Evolutionary conservation across 2,329 filamentous ascomycete species (phyloP), one percentile per base, ranked within the genome.

Genomic region (Fusarium burgessii): DNA sequence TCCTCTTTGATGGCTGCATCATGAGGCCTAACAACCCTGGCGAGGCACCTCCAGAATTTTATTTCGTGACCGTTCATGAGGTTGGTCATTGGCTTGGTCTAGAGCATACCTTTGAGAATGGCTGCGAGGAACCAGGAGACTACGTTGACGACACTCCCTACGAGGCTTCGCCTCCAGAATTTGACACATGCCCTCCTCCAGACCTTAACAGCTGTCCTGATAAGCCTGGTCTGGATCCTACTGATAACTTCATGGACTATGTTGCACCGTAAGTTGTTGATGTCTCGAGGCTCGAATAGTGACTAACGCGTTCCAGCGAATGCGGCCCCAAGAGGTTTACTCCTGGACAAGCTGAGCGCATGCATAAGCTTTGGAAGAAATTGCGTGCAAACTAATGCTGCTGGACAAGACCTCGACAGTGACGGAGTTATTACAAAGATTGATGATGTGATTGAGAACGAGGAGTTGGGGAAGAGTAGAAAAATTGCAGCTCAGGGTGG

Each of bases 1-100:
- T 71, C 2, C 36, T 66, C 42, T 32, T 38, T 7, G 68, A 71
- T 13, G 59, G 68, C 9, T 72, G 64, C 38, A 27, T 71, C 4
- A 62, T 71, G 55, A 66, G 23, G 3, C 18, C 64, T 1, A 4
- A 20, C 1, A 46, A 45, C 4, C 29, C 42, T 5, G 47, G 43
- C 11, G 27, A 58, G 3, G 11, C 23, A 17, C 58, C 63, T 8
- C 46, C 63, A 0, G 33, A 15, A 0, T 71, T 54, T 6, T 20
- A 36, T 1, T 23, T 15, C 1, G 35, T 58, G 0, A 66, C 68
- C 1, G 46, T 69, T 1, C 64, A 71, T 5, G 63, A 71, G 23
- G 68, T 71, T 4, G 58, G 68, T 0, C 63, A 71, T 27, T 71
- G 63, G 68, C 51, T 71, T 20, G 63, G 68, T 10, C 42, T 71